Evolutionary conservation across 139 green algal genomes (phyloP), one percentile per base, ranked within the genome.

Genomic region (Chlorella ohadii): DNA sequence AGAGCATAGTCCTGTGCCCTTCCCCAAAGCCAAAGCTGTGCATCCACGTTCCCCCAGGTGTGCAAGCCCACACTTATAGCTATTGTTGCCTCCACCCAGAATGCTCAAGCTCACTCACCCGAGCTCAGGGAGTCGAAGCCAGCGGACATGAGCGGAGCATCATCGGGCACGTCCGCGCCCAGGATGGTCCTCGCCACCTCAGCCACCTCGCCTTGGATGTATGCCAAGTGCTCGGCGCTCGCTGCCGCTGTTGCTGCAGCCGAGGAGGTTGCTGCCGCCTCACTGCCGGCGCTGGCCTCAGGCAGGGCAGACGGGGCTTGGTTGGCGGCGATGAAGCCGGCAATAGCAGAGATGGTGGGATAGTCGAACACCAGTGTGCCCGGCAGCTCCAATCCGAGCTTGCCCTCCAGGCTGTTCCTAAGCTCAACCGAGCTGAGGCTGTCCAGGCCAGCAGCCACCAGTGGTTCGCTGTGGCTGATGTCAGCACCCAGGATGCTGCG

Each of bases 391-490:
- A 86, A 25, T 20, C 78, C 82, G 22, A 90, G 76, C 93, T 88
- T 56, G 81, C 73, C 28, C 63, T 88, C 82, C 41, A 90, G 77
- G 25, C 51, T 66, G 70, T 86, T 88, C 28, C 70, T 41, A 4
- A 90, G 70, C 34, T 90, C 82, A 3, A 88, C 75, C 6, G 86
- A 85, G 33, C 84, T 80, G 31, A 95, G 59, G 38, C 89, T 94
- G 73, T 95, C 92, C 57, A 95, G 84, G 9, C 91, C 91, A 12
- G 92, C 92, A 20, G 90, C 91, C 83, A 94, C 92, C 31, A 94
- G 77, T 1, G 91, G 91, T 75, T 87, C 65, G 17, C 51, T 27
- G 3, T 38, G 3, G 23, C 47, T 36, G 22, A 89, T n/a, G 15
- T 89, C 80, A 22, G 28, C 68, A 68, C 78, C 86, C 28, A 96